phyloP scores from a whole-genome alignment of 768 basidiomycete genomes.

The Rhodosporidiobolus odoratus region DNA sequence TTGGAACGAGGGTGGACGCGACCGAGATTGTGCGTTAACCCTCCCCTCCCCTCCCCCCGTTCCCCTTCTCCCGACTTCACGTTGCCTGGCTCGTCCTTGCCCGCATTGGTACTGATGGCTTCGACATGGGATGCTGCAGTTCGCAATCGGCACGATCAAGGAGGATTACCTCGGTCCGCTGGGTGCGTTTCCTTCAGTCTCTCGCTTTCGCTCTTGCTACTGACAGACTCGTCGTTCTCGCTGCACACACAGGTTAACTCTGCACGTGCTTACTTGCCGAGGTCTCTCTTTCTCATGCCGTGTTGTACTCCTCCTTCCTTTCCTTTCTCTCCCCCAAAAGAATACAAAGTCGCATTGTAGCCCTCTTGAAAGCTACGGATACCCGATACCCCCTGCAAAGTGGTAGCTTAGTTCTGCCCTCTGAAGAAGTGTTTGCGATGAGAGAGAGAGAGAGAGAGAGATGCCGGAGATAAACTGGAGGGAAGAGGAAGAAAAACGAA shows the following conservation, averaged over 20 bases:
- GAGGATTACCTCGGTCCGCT: conserved; percentile 88
- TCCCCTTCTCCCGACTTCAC: neutral
- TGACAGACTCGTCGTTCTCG: neutral
- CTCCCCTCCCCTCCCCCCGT: neutral
- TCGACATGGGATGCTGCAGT: conserved; percentile 52
- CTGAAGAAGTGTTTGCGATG: too few relatives aligned
- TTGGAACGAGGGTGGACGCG: conserved; percentile 96
- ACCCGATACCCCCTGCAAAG: too few relatives aligned
- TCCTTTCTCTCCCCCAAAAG: too few relatives aligned
- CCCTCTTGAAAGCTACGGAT: too few relatives aligned
- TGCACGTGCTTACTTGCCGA: too few relatives aligned
- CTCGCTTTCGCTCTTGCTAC: neutral
- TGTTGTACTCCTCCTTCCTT: too few relatives aligned
- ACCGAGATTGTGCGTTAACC: conserved; percentile 69
- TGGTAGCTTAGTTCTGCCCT: too few relatives aligned
- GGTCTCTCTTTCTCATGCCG: too few relatives aligned
- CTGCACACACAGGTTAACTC: neutral
- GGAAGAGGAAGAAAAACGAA: neutral
- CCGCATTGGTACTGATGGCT: too few relatives aligned
- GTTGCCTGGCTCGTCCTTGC: neutral
- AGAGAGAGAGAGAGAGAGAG: neutral
- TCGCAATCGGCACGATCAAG: conserved; percentile 85
- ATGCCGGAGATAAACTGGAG: too few relatives aligned
- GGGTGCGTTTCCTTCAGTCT: neutral
- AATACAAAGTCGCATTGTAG: too few relatives aligned